These are phyloP conservation scores for Diutina mesorugosa DNA, from an alignment of 1,139 yeast genomes.

Conservation along the genomic window DNA sequence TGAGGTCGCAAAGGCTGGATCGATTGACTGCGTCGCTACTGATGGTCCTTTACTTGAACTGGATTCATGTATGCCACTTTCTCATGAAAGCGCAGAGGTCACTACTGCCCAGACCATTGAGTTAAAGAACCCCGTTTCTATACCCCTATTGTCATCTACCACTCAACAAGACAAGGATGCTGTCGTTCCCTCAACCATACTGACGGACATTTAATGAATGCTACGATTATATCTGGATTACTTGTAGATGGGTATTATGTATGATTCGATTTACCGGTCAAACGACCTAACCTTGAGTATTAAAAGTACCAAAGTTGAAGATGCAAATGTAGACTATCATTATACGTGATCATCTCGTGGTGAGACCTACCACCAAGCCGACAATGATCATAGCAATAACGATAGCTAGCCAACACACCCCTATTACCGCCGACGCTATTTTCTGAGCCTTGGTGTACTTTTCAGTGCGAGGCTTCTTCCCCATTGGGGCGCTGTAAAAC, in stretches of 20 bases:
- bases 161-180: neutral
- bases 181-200: neutral
- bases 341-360: neutral
- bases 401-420: neutral
- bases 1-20: no score
- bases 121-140: neutral
- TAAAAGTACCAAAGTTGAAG: neutral
- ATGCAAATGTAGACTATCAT: neutral
- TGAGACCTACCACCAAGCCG: conserved; percentile 1
- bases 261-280: neutral
- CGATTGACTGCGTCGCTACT: neutral
- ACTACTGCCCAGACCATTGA: neutral
- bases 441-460: neutral
- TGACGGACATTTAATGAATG: neutral
- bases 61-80: neutral
- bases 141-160: neutral
- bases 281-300: neutral
- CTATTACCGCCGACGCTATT: neutral
- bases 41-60: neutral
- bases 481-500: neutral
- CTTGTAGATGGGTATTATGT: neutral
- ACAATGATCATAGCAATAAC: neutral
- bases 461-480: neutral
- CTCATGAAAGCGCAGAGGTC: neutral
- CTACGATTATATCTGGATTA: neutral